These are phyloP conservation scores for Turnera subulata DNA, from an alignment of 345 rosid species.

Conservation along the genomic window DNA sequence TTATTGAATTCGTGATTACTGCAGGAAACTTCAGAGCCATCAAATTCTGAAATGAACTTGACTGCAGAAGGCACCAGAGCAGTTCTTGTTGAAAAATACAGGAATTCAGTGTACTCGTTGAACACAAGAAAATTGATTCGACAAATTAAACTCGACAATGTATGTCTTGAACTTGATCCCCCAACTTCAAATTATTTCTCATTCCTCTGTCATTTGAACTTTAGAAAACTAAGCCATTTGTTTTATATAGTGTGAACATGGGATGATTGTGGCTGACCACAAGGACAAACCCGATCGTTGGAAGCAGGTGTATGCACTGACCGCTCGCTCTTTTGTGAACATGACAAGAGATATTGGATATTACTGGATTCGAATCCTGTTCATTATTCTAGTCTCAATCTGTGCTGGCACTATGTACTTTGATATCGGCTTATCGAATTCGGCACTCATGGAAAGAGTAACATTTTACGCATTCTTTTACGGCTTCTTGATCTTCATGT, in stretches of 20 bases:
- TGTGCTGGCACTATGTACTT: constrained; percentile 26
- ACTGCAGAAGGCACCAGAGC: constrained; percentile 10
- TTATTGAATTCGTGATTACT: background rate
- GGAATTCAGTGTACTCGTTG: constrained; percentile 12
- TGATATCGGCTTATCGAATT: constrained; percentile 17
- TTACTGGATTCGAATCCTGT: constrained; percentile 34
- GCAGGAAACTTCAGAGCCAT: background rate
- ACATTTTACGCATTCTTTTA: constrained; percentile 22
- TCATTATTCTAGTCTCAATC: constrained; percentile 18
- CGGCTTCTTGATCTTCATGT: constrained; percentile 32
- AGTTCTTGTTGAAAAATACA: constrained; percentile 12
- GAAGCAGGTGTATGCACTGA: constrained; percentile 27
- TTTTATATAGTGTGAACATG: constrained; percentile 10
- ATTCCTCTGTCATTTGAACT: background rate
- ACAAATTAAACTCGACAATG: constrained; percentile 8
- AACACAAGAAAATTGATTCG: constrained; percentile 13
- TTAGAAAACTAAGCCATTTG: background rate
- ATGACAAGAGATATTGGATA: constrained; percentile 36
- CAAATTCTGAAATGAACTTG: background rate
- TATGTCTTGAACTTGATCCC: background rate
- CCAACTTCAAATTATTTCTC: too few species aligned
- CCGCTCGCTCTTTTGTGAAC: constrained; percentile 27
- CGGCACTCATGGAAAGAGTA: constrained; percentile 19
- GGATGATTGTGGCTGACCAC: background rate
- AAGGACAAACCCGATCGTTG: constrained; percentile 15